Evolutionary conservation across 768 basidiomycete genomes (phyloP), one percentile per base, ranked within the genome.

Genomic region (Dioszegia hungarica): DNA sequence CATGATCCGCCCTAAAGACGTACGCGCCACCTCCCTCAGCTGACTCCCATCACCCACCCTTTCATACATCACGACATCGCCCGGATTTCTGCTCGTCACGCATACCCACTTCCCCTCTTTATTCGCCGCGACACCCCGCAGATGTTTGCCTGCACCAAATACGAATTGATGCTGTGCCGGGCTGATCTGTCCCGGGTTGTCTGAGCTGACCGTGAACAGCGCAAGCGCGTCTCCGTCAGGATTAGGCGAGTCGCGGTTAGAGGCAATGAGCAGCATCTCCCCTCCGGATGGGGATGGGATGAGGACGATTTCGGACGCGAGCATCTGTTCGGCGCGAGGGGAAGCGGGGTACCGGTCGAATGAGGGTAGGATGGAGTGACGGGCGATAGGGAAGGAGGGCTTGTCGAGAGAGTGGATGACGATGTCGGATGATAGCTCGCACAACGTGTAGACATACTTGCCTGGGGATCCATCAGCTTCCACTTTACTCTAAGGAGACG

Each of bases 231-330:
- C 66, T 25, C 54, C 60, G 20, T 60, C 47, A 5, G 50, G 31
- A 28, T 40, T 38, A 3, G 63, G 61, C n/a, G 66, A 62, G 22
- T 64, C 63, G 15, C 66, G 34, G 46, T 68, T 68, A 5, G 66
- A 60, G 6, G 43, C 38, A n/a, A 68, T 54, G 25, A 68, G 49
- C 6, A 68, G 47, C 33, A 9, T 14, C 28, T 38, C 38, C 9
- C 62, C 61, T 5, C 22, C 46, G 3, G 31, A 12, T 17, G 22
- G 0, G n/a, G 63, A 36, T 11, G 61, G 58, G 14, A 64, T 54
- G 27, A 64, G 56, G 38, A 62, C 37, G 54, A 68, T 55, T 45
- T 62, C 66, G 24, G 61, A 38, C 15, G 60, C 62, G 15, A 44
- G 44, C 31, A 63, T 62, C 9, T 34, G 44, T 29, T 55, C 20